Evolutionary conservation across 495 filamentous ascomycete species (phyloP).

Genomic region (Trichocladium antarcticum): DNA sequence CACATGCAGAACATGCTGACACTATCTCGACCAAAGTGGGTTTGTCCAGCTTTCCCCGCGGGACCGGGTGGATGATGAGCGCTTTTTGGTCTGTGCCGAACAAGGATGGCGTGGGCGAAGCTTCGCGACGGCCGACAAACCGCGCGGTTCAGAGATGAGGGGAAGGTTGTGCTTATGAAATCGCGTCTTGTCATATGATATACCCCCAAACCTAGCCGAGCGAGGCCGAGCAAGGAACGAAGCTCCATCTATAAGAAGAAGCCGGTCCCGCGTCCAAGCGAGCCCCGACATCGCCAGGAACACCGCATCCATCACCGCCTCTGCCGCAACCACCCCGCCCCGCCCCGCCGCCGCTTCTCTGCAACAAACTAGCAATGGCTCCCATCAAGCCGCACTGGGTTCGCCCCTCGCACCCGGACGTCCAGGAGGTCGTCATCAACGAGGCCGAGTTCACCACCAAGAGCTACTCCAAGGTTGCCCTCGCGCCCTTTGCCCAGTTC

Average conservation of each 20-base stretch:
- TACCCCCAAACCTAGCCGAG: slow-evolving; percentile 5
- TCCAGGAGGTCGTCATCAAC: slow-evolving; percentile 42
- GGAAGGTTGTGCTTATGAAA: background rate
- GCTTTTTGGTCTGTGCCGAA: background rate
- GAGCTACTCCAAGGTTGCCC: slow-evolving; percentile 47
- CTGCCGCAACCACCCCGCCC: too few species aligned
- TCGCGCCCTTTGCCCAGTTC: slow-evolving; percentile 53
- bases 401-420: slow-evolving; percentile 42
- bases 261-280: too few species aligned
- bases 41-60: background rate
- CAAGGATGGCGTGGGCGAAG: background rate
- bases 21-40: background rate
- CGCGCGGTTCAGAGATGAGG: background rate
- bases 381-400: slow-evolving; percentile 41
- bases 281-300: too few species aligned
- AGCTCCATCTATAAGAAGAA: background rate
- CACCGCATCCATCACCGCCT: too few species aligned
- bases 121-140: background rate
- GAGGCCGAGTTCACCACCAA: slow-evolving; percentile 46
- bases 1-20: background rate
- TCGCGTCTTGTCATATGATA: slow-evolving; percentile 2
- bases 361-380: slow-evolving; percentile 27
- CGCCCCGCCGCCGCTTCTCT: too few species aligned
- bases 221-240: background rate
- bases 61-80: background rate